Conservation (phyloP, 2,329 filamentous ascomycete species). For the Daldinia sp. region DNA sequence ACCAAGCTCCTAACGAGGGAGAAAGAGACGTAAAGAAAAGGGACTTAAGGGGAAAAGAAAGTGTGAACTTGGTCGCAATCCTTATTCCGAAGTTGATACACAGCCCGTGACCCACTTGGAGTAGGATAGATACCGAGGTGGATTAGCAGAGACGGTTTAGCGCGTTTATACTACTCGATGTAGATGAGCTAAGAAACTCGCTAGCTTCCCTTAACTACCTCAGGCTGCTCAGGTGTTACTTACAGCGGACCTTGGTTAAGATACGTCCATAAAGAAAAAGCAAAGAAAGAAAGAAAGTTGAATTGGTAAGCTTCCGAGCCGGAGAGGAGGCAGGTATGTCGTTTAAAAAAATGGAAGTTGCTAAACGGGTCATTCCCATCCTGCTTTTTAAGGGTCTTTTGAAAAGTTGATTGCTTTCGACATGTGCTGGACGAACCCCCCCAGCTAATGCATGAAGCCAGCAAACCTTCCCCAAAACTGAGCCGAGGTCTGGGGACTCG, state of each 20-base stretch:
- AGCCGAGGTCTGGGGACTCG: conserved; percentile 33
- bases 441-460: conserved; percentile 29
- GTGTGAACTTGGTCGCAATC: conserved; percentile 24
- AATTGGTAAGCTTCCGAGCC: neutral
- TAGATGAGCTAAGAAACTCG: conserved; percentile 5
- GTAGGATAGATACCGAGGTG: conserved; percentile 34
- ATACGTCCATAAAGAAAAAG: neutral
- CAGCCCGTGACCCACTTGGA: conserved; percentile 30
- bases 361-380: neutral
- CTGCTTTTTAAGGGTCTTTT: conserved; percentile 2
- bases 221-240: no score
- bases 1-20: conserved; percentile 11
- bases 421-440: conserved; percentile 22
- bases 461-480: conserved; percentile 1
- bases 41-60: conserved; percentile 17
- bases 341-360: no score
- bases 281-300: neutral
- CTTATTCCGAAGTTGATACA: conserved; percentile 26
- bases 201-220: neutral
- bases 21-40: neutral
- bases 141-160: conserved; percentile 9
- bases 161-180: neutral
- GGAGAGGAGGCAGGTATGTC: neutral
- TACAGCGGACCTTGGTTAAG: no score
- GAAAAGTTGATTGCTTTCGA: conserved; percentile 11